Base-by-base conservation (phyloP, 2,329 filamentous ascomycete species). In the Exophiala alcalophila region DNA sequence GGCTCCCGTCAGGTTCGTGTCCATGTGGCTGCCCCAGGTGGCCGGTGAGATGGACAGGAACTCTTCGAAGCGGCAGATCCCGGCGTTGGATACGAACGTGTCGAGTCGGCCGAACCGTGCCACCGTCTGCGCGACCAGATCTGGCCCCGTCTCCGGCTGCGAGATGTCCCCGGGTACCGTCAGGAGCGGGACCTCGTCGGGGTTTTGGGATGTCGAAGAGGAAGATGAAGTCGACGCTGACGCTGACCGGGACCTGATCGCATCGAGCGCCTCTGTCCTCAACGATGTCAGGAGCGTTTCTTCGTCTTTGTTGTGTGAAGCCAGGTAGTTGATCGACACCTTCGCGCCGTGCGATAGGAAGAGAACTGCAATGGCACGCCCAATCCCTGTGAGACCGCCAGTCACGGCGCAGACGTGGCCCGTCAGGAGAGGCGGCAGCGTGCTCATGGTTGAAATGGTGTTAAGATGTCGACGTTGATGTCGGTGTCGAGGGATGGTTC, bases 371-470 rank as follows among this genome's bases (percentile, higher is more conserved):
- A 94, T 94, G 55, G 88, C 89, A 23, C 86, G 78, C 38, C 89
- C 89, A 57, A 94, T 94, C 41, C 88, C 88, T 1, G 87, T 94
- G 3, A 84, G 83, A 44, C 86, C 88, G 52, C 89, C 88, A 0
- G 88, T 94, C 58, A 95, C 88, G 61, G 88, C 84, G 65, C 86
- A 86, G 9, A 82, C 83, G 66, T 94, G 94, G 63, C 78, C 80
- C 12, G 46, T 42, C 27, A 57, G 46, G 12, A 57, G 47, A 11
- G 53, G 55, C 26, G 53, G 51, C 7, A 57, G 44, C 10, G 52
- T 39, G 52, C 53, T 54, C n/a, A 7, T 24, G 11, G 9, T 19
- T 16, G 4, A n/a, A n/a, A n/a, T n/a, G n/a, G n/a, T n/a, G n/a
- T n/a, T n/a, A n/a, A n/a, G n/a, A n/a, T n/a, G n/a, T n/a, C n/a